Conservation (phyloP, 2,329 filamentous ascomycete species). For the Pleurostoma richardsiae region DNA sequence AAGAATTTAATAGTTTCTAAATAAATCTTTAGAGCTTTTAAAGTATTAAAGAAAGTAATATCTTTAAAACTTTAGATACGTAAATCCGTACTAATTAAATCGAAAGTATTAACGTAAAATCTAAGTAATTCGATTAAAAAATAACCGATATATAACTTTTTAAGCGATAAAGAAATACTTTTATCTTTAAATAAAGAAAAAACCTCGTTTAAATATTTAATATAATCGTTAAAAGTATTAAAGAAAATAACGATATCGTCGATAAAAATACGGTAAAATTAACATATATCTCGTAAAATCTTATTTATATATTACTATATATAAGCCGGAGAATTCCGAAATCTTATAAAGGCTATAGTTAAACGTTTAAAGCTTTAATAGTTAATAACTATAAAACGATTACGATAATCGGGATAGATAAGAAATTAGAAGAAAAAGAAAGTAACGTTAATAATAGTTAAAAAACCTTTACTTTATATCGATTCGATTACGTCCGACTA, state of each 20-base stretch:
- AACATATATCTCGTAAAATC: not conserved
- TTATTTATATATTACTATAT: slow-evolving; percentile 1
- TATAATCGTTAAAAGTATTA: not conserved
- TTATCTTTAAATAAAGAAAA: not conserved
- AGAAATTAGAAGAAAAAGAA: not conserved
- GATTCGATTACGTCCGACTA: not conserved
- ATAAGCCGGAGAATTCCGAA: not conserved
- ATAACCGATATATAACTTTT: slow-evolving; percentile 1
- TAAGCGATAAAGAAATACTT: not conserved
- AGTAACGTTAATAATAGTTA: not conserved
- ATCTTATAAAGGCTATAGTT: not conserved
- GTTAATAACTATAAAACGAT: not conserved
- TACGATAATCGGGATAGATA: not conserved
- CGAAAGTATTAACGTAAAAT: slow-evolving; percentile 1
- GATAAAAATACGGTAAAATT: not conserved
- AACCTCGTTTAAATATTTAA: not conserved
- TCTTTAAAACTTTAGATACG: not conserved
- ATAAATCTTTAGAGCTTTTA: slow-evolving; percentile 2
- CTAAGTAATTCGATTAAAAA: not conserved
- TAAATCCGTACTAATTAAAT: not conserved
- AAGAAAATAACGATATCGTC: slow-evolving; percentile 2
- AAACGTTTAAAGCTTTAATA: not conserved
- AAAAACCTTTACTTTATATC: not conserved
- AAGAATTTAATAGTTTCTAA: not conserved
- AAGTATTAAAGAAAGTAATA: not conserved